phyloP scores from a whole-genome alignment of 148 eudicot species.

The Chenopodium quinoa region DNA sequence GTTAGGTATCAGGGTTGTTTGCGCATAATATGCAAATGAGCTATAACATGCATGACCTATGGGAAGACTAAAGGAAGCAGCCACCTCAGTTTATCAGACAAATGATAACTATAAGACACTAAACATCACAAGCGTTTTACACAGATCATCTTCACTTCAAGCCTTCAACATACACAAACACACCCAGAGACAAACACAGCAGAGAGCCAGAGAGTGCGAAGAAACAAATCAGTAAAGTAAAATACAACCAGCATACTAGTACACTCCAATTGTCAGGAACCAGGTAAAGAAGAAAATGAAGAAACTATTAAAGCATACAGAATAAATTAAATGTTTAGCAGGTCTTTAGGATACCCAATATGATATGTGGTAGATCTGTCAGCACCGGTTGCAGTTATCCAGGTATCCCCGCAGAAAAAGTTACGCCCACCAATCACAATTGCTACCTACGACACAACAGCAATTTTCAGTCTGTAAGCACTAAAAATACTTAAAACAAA shows the following conservation, averaged over 20 bases:
- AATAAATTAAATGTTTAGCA: neutral
- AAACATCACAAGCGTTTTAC: neutral
- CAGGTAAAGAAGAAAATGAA: neutral
- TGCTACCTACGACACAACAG: constrained; percentile 60
- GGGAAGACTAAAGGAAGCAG: neutral
- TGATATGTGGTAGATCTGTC: constrained; percentile 92
- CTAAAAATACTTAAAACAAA: neutral
- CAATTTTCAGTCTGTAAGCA: neutral
- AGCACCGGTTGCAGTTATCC: constrained; percentile 81
- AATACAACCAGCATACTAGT: neutral
- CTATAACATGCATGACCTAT: neutral
- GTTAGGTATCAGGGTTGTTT: neutral
- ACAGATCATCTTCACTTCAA: neutral
- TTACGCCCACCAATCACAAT: constrained; percentile 95
- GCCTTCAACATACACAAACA: neutral
- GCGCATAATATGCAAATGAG: neutral
- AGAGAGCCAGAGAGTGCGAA: neutral
- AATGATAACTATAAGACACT: neutral
- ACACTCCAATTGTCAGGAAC: neutral
- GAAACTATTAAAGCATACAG: neutral
- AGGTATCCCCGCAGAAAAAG: constrained; percentile 91
- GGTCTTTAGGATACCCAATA: constrained; percentile 63
- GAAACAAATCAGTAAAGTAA: neutral
- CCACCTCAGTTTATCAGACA: neutral
- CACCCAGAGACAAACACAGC: neutral